Conservation (phyloP, 2,329 filamentous ascomycete genomes). For the Hypoxylon sp. region DNA sequence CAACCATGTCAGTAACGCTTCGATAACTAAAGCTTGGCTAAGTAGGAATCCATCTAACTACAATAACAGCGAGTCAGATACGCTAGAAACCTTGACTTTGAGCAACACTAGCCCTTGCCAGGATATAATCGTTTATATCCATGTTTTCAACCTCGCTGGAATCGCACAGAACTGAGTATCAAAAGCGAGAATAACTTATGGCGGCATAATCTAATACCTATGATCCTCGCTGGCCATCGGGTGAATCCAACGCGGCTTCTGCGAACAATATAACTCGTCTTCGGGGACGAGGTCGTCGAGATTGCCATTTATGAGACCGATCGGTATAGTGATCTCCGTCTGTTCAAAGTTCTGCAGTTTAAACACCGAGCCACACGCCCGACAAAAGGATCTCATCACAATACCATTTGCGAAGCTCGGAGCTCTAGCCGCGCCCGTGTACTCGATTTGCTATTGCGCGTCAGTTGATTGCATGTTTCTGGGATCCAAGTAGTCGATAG, state of each 20-base stretch:
- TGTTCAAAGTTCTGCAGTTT: background rate
- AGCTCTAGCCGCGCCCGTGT: background rate
- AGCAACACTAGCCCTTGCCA: background rate
- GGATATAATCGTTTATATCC: background rate
- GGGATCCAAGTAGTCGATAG: background rate
- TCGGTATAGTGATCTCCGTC: slow-evolving; percentile 29
- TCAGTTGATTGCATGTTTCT: background rate
- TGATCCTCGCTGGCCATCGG: background rate
- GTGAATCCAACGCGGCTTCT: background rate
- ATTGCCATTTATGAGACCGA: slow-evolving; percentile 48
- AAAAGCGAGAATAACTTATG: background rate
- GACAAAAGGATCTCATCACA: background rate
- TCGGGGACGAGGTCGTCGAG: slow-evolving; percentile 38
- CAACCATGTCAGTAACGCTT: slow-evolving; percentile 13
- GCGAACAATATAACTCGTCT: slow-evolving; percentile 32
- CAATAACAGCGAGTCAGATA: background rate
- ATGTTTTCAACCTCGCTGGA: background rate
- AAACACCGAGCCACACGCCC: background rate
- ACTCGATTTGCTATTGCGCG: background rate
- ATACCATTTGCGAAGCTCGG: background rate
- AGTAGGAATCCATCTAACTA: background rate
- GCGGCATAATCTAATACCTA: background rate
- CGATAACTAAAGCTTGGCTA: slow-evolving; percentile 13
- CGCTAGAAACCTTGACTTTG: background rate
- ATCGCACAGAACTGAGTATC: background rate